Percentiles rank a stretch among this genome's conserved stretches.
Evolutionary conservation across 2,329 filamentous ascomycete species (phyloP).

Genomic region (Arachnomyces sp.): DNA sequence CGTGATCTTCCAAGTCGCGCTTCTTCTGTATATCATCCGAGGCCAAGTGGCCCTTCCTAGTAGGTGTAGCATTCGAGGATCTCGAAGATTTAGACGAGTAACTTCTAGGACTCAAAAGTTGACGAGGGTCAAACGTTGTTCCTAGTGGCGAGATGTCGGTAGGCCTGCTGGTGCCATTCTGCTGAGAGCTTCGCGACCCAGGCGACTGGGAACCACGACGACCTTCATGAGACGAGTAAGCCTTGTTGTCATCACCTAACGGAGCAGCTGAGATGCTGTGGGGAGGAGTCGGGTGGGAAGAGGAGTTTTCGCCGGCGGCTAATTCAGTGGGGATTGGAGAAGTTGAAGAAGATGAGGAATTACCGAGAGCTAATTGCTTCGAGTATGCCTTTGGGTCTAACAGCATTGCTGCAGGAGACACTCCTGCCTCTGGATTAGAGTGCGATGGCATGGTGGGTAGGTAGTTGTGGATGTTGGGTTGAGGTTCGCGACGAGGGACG

Average conservation of each 20-base stretch:
- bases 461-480: too few species aligned
- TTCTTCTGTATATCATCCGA: slow-evolving; percentile 21
- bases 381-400: slow-evolving; percentile 37
- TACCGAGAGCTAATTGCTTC: slow-evolving; percentile 20
- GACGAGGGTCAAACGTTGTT: slow-evolving; percentile 11
- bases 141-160: slow-evolving; percentile 2
- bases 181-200: neutral
- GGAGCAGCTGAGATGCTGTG: neutral
- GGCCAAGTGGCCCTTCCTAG: too few species aligned
- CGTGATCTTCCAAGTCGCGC: slow-evolving; percentile 22
- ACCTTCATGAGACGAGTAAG: slow-evolving; percentile 4
- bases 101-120: slow-evolving; percentile 14
- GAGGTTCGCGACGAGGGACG: too few species aligned
- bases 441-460: too few species aligned
- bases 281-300: neutral
- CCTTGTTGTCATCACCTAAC: neutral
- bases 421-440: too few species aligned
- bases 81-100: slow-evolving; percentile 1
- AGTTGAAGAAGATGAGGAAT: neutral
- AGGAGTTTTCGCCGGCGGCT: neutral
- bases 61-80: too few species aligned
- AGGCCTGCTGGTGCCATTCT: neutral
- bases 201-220: neutral
- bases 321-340: neutral
- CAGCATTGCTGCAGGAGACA: slow-evolving; percentile 35